Base-by-base conservation (phyloP, 176 grass and related monocot species). In the Cenchrus purpureus region DNA sequence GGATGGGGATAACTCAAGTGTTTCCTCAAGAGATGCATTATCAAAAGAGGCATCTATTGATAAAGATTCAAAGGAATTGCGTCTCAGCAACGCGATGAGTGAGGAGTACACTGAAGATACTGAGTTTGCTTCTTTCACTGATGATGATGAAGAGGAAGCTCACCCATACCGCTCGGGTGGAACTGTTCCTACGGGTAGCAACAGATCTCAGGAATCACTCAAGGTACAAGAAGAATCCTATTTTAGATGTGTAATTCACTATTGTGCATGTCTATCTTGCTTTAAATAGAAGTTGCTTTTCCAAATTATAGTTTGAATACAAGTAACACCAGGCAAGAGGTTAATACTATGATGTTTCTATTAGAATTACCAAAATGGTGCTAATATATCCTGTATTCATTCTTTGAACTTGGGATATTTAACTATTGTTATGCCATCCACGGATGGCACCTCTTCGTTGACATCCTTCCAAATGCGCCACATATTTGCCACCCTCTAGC, bases 101-200 rank as follows among this genome's bases (percentile, higher is more conserved):
- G 84, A 91, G 83, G 89, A 87, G 68, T 84, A 92, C 85, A 89
- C 79, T n/a, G 92, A 91, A 73, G 97, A 98, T 78, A 88, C 79
- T 59, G 93, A 94, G 76, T 95, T 98, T 63, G 83, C 91, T 71
- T 89, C 90, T 74, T 95, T 98, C 28, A 92, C 97, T 64, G 97
- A 98, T 92, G 96, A 97, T 54, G 95, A 94, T 20, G 80, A 88
- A 1, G 91, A 93, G 19, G 68, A 84, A 83, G 60, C 82, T 86
- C 71, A 79, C 34, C 74, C 77, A 13, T 87, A 90, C 71, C 45
- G 66, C 76, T 16, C 79, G 3, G 81, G 78, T 79, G 84, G 60
- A 44, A 95, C 64, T 86, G 82, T 53, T 53, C 86, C n/a, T 72
- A 76, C 71, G 49, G 67, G 43, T 70, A 88, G 80, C 34, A 37